These are phyloP conservation scores for Nephelium lappaceum DNA, from an alignment of 345 rosid genomes.

Conservation along the genomic window DNA sequence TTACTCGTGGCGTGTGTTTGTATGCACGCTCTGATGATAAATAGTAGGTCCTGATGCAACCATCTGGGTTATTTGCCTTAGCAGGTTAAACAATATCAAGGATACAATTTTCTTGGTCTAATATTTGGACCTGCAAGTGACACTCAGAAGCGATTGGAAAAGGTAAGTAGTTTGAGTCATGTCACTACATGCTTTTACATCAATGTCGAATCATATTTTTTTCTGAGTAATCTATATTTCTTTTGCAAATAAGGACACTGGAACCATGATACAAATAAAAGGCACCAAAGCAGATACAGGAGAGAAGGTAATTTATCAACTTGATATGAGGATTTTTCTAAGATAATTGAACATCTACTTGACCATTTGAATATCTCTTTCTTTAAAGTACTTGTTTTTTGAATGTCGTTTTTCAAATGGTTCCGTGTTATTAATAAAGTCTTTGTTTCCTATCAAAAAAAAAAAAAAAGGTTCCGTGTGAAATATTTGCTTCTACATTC, in stretches of 20 bases:
- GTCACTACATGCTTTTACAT: not conserved
- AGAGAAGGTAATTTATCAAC: slow-evolving; percentile 62
- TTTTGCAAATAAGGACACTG: slow-evolving; percentile 71
- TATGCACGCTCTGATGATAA: not conserved
- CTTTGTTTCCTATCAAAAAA: too few species aligned
- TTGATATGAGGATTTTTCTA: not conserved
- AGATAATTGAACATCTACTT: not conserved
- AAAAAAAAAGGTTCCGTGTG: not conserved
- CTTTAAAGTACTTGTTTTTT: not conserved
- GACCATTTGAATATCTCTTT: not conserved
- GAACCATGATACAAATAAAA: slow-evolving; percentile 65
- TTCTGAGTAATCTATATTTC: not conserved
- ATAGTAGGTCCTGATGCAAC: slow-evolving; percentile 4
- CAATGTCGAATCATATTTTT: not conserved
- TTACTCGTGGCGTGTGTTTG: not conserved
- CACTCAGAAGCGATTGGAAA: slow-evolving; percentile 76
- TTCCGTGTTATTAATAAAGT: too few species aligned
- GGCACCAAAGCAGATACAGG: slow-evolving; percentile 57
- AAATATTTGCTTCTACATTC: slow-evolving; percentile 15
- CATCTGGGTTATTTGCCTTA: slow-evolving; percentile 9
- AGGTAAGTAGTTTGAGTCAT: slow-evolving; percentile 46
- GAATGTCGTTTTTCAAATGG: not conserved
- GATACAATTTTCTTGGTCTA: slow-evolving; percentile 68
- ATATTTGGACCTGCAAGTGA: slow-evolving; percentile 85
- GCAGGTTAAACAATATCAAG: slow-evolving; percentile 77